Evolutionary conservation across 352 stramenopile species (phyloP).

Genomic region (Phytopythium cucurbitacearum): DNA sequence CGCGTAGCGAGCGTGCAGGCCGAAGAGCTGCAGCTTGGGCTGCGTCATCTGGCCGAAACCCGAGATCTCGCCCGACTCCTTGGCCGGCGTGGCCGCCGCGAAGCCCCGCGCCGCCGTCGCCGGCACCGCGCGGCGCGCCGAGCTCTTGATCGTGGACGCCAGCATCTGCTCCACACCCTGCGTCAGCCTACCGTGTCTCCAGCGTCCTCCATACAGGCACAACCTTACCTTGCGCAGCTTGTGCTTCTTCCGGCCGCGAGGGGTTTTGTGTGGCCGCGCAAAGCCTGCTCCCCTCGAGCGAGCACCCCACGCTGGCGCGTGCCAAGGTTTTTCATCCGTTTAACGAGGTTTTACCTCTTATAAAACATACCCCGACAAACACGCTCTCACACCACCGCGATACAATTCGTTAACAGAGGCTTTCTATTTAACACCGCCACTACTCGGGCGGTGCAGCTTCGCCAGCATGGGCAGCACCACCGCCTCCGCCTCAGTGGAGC

Average conservation of each 20-base stretch:
- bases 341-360: too few relatives aligned
- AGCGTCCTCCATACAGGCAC: too few relatives aligned
- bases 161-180: constrained; percentile 33
- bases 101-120: constrained; percentile 30
- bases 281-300: too few relatives aligned
- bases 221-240: too few relatives aligned
- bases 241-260: too few relatives aligned
- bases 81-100: constrained; percentile 28
- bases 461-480: constrained; percentile 25
- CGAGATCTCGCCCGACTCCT: constrained; percentile 63
- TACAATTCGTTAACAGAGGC: not conserved
- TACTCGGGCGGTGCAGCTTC: constrained; percentile 35
- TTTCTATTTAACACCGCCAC: not conserved
- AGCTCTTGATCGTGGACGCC: constrained; percentile 72
- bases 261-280: too few relatives aligned
- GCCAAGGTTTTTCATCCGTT: too few relatives aligned
- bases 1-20: constrained; percentile 94
- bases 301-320: too few relatives aligned
- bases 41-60: constrained; percentile 80
- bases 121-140: constrained; percentile 37
- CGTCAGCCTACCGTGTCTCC: too few relatives aligned
- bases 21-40: constrained; percentile 94
- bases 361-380: too few relatives aligned
- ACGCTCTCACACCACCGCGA: too few relatives aligned
- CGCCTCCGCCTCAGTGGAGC: not conserved